These are phyloP conservation scores for Ceratocystis lukuohia DNA, from an alignment of 2,329 filamentous ascomycete genomes.

Conservation along the genomic window DNA sequence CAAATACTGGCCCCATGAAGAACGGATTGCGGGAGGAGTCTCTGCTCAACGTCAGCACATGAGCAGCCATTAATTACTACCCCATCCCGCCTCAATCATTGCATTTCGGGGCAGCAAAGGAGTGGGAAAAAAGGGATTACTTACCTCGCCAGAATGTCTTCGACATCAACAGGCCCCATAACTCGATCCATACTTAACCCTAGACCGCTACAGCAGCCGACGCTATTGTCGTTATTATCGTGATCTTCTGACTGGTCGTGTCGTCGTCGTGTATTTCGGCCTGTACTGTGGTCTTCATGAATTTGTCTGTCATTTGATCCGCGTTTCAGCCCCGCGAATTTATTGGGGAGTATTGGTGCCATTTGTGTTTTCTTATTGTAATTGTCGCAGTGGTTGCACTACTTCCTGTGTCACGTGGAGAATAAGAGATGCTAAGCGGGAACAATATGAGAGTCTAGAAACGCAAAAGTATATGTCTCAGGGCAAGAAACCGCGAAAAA, in stretches of 20 bases:
- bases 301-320: not conserved
- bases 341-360: not conserved
- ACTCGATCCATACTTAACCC: conserved; percentile 1
- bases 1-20: conserved; percentile 47
- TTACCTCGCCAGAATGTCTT: conserved; percentile 7
- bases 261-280: not conserved
- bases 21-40: conserved; percentile 29
- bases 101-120: no score
- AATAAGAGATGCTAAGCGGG: not conserved
- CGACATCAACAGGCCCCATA: conserved; percentile 10
- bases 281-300: not conserved
- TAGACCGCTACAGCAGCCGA: not conserved
- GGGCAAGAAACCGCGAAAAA: not conserved
- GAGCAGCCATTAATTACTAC: no score
- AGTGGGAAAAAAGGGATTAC: not conserved
- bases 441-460: not conserved
- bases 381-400: not conserved
- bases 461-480: not conserved
- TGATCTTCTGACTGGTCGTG: not conserved
- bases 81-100: no score
- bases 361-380: not conserved
- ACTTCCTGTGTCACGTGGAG: not conserved
- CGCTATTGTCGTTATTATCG: no score
- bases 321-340: not conserved
- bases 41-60: not conserved